phyloP scores from a whole-genome alignment of 768 basidiomycete genomes.

The Kwoniella dendrophila region DNA sequence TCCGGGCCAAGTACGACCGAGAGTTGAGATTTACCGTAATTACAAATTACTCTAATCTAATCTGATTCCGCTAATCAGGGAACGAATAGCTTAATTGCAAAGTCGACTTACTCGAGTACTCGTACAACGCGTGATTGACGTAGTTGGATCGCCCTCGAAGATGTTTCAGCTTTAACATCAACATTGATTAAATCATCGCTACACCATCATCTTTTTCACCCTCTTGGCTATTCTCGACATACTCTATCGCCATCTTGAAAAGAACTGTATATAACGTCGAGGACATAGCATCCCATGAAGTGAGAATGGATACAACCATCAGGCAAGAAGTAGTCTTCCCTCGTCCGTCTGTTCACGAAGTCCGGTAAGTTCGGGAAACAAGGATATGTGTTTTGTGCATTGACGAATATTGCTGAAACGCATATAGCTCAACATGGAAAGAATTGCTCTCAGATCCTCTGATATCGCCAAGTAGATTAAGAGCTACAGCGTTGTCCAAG shows the following conservation, averaged over 20 bases:
- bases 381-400: background rate
- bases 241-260: background rate
- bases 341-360: constrained; percentile 13
- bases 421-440: constrained; percentile 33
- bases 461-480: constrained; percentile 33
- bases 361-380: constrained; percentile 9
- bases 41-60: background rate
- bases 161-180: too few relatives aligned
- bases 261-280: background rate
- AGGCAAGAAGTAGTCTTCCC: constrained; percentile 18
- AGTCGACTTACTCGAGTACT: too few relatives aligned
- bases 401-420: background rate
- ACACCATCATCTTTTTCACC: too few relatives aligned
- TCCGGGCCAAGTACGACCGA: too few relatives aligned
- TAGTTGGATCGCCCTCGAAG: too few relatives aligned
- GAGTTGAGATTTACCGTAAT: too few relatives aligned
- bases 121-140: too few relatives aligned
- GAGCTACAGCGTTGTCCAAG: constrained; percentile 30
- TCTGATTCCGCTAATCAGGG: constrained; percentile 2
- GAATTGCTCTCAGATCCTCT: constrained; percentile 42
- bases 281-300: background rate
- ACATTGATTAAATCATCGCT: too few relatives aligned
- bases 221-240: too few relatives aligned
- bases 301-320: background rate
- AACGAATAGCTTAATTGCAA: background rate